phyloP scores from a whole-genome alignment of 2,329 filamentous ascomycete genomes.

The Botrytis byssoidea region DNA sequence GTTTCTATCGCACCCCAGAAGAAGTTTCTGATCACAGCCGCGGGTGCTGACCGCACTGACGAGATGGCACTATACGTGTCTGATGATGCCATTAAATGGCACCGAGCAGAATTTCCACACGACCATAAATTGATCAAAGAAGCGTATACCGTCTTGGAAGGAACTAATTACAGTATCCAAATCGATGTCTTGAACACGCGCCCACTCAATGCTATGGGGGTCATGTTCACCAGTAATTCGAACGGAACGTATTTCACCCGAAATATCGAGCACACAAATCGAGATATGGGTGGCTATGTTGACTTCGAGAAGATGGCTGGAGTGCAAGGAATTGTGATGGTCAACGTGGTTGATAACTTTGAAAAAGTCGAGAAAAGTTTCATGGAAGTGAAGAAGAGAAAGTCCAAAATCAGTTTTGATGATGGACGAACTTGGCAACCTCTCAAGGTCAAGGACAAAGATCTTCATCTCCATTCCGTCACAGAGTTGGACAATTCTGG shows the following conservation, averaged over 20 bases:
- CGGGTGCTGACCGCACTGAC: slow-evolving; percentile 73
- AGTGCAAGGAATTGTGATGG: slow-evolving; percentile 87
- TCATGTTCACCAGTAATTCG: slow-evolving; percentile 92
- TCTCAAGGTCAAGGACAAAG: slow-evolving; percentile 62
- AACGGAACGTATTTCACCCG: slow-evolving; percentile 95
- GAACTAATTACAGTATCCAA: slow-evolving; percentile 97
- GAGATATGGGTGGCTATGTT: slow-evolving; percentile 70
- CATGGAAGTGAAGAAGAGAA: slow-evolving; percentile 62
- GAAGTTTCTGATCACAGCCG: slow-evolving; percentile 81
- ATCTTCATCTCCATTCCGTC: slow-evolving; percentile 87
- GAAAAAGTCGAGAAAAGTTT: slow-evolving; percentile 62
- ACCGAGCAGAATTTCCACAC: slow-evolving; percentile 83
- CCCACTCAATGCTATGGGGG: slow-evolving; percentile 71
- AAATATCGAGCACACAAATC: slow-evolving; percentile 90
- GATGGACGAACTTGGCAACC: slow-evolving; percentile 83
- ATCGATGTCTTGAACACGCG: slow-evolving; percentile 80
- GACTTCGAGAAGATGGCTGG: slow-evolving; percentile 93
- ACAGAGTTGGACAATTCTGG: slow-evolving; percentile 81
- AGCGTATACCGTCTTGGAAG: slow-evolving; percentile 91
- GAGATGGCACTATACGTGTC: slow-evolving; percentile 93
- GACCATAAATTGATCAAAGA: slow-evolving; percentile 79
- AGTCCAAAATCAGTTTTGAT: slow-evolving; percentile 88
- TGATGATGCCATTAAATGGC: slow-evolving; percentile 80
- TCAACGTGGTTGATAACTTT: slow-evolving; percentile 87
- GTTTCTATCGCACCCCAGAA: slow-evolving; percentile 82